Percentiles rank a stretch among this genome's conserved stretches.
Evolutionary conservation across 2,329 filamentous ascomycete species (phyloP).

Genomic region (Grosmannia serpens): DNA sequence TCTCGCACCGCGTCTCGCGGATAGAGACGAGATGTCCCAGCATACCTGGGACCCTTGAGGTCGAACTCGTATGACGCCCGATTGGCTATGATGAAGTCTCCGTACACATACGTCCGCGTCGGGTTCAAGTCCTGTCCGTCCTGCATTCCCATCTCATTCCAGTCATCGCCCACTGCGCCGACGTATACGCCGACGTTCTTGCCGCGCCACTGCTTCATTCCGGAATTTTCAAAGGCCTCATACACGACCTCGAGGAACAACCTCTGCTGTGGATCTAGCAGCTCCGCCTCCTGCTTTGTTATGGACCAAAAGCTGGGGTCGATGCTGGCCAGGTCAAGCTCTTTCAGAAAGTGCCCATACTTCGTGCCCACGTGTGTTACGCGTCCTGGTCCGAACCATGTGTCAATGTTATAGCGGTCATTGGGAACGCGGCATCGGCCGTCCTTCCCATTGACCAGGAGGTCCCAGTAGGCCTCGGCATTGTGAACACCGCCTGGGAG

Average conservation of each 20-base stretch:
- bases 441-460: constrained; percentile 15
- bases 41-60: constrained; percentile 13
- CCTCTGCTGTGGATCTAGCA: constrained; percentile 15
- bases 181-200: constrained; percentile 13
- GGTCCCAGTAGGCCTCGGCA: constrained; percentile 17
- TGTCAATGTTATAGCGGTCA: constrained; percentile 14
- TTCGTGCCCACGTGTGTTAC: background rate
- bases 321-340: constrained; percentile 1
- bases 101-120: constrained; percentile 38
- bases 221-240: constrained; percentile 11
- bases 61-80: constrained; percentile 22
- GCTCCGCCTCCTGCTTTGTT: constrained; percentile 4
- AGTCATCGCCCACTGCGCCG: constrained; percentile 13
- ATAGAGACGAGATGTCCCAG: too few species aligned
- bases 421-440: constrained; percentile 12
- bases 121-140: constrained; percentile 26
- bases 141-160: constrained; percentile 5
- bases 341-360: constrained; percentile 9
- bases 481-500: constrained; percentile 16
- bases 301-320: constrained; percentile 11
- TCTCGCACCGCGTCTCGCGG: background rate
- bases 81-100: constrained; percentile 33
- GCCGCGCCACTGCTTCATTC: constrained; percentile 5
- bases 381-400: constrained; percentile 5
- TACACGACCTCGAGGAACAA: constrained; percentile 7